Evolutionary conservation across 1,139 yeast species (phyloP).

Genomic region (Geotrichum phurueaensis): DNA sequence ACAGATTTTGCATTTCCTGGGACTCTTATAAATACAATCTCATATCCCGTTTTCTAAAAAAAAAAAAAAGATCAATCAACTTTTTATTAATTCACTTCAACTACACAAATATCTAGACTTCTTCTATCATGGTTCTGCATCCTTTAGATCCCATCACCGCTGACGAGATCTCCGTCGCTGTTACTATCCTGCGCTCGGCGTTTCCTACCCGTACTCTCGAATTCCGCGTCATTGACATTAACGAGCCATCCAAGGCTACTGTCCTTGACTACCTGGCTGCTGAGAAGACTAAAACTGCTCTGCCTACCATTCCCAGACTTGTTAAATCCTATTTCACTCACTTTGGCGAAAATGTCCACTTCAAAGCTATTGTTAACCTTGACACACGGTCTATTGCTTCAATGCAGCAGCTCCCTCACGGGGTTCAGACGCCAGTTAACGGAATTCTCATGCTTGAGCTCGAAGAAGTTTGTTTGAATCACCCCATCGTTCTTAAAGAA

Average conservation of each 20-base stretch:
- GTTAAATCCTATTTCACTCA: conserved; percentile 48
- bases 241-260: conserved; percentile 68
- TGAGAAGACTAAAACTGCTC: conserved; percentile 47
- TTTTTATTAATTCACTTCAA: no score
- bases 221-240: conserved; percentile 28
- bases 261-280: conserved; percentile 59
- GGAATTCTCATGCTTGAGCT: conserved; percentile 56
- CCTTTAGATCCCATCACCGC: conserved; percentile 56
- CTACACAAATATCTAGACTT: neutral
- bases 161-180: conserved; percentile 51
- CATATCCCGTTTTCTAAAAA: no score
- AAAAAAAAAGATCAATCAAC: no score
- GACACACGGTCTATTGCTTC: conserved; percentile 52
- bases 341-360: conserved; percentile 35
- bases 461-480: conserved; percentile 47
- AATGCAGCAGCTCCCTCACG: conserved; percentile 48
- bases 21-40: no score
- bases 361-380: conserved; percentile 65
- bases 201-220: conserved; percentile 36
- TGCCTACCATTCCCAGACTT: conserved; percentile 47
- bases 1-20: no score
- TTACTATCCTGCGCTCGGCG: conserved; percentile 58
- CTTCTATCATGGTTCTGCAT: conserved; percentile 12
- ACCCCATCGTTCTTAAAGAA: conserved; percentile 49
- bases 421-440: conserved; percentile 59